phyloP scores from a whole-genome alignment of 768 basidiomycete species.

The Leucogyrophana mollusca region DNA sequence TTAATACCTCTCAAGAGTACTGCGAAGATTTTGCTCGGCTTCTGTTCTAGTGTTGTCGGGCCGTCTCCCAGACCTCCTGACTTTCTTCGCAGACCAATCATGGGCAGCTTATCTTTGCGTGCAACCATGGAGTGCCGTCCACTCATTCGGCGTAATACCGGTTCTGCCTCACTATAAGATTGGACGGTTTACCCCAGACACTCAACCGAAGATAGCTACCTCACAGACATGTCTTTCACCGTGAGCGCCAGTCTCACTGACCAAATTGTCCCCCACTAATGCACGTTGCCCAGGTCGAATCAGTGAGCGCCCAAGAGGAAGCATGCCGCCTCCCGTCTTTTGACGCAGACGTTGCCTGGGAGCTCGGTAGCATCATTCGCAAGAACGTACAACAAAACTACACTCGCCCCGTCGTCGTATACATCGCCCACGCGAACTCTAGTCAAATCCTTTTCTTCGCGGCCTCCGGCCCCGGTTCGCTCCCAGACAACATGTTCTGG shows the following conservation, averaged over 20 bases:
- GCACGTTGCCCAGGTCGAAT: constrained; percentile 12
- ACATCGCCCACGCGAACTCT: constrained; percentile 27
- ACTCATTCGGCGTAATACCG: too few species aligned
- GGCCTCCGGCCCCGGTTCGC: constrained; percentile 24
- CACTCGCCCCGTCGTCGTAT: constrained; percentile 22
- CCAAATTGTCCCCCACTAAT: background rate
- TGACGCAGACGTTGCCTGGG: constrained; percentile 32
- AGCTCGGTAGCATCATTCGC: constrained; percentile 27
- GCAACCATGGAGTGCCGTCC: too few species aligned
- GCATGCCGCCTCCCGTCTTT: constrained; percentile 24
- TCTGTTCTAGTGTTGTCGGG: too few species aligned
- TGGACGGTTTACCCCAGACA: too few species aligned
- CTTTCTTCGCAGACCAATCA: too few species aligned
- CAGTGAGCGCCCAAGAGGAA: constrained; percentile 22
- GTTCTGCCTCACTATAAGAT: too few species aligned
- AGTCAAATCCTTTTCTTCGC: constrained; percentile 31
- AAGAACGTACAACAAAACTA: constrained; percentile 13
- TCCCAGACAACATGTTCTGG: constrained; percentile 30
- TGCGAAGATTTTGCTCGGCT: too few species aligned
- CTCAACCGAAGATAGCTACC: too few species aligned
- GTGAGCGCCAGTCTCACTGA: background rate
- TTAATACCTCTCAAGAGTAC: too few species aligned
- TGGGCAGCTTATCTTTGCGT: too few species aligned
- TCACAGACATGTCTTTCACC: constrained; percentile 11
- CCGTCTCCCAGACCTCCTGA: too few species aligned